These are phyloP conservation scores for Lecanicillium sp. DNA, from an alignment of 2,329 filamentous ascomycete genomes.

Conservation along the genomic window DNA sequence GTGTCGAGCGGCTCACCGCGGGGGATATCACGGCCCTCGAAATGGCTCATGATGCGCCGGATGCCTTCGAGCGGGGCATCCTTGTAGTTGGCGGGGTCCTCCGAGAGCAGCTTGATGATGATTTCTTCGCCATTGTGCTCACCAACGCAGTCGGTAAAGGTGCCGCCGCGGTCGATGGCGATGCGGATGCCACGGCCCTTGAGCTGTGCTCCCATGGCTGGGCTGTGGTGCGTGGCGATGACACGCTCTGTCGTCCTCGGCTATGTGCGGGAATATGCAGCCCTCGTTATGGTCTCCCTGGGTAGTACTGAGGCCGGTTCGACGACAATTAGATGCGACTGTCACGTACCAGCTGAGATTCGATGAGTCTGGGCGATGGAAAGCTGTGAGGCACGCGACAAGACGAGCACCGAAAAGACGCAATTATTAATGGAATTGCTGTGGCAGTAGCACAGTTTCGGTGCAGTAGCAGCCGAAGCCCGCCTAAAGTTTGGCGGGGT, in stretches of 20 bases:
- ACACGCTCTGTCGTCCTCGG: no score
- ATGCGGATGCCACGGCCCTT: slow-evolving; percentile 59
- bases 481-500: slow-evolving; percentile 12
- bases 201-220: slow-evolving; percentile 25
- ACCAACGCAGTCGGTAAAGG: slow-evolving; percentile 88
- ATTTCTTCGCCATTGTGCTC: slow-evolving; percentile 73
- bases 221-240: no score
- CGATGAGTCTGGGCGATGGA: no score
- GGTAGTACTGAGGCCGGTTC: no score
- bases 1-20: slow-evolving; percentile 77
- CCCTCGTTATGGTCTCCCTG: no score
- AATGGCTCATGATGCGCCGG: slow-evolving; percentile 73
- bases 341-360: no score
- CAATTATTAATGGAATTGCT: no score
- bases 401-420: no score
- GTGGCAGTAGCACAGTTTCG: background rate
- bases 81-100: slow-evolving; percentile 82
- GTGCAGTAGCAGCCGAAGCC: no score
- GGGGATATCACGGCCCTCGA: slow-evolving; percentile 67
- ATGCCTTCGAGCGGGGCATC: slow-evolving; percentile 91
- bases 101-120: slow-evolving; percentile 81
- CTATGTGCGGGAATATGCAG: no score
- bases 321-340: no score
- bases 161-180: slow-evolving; percentile 74
- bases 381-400: no score